Evolutionary conservation across 192 early-diverging fungal species (phyloP), one percentile per base, ranked within the genome.

Genomic region (Diversispora epigaea): DNA sequence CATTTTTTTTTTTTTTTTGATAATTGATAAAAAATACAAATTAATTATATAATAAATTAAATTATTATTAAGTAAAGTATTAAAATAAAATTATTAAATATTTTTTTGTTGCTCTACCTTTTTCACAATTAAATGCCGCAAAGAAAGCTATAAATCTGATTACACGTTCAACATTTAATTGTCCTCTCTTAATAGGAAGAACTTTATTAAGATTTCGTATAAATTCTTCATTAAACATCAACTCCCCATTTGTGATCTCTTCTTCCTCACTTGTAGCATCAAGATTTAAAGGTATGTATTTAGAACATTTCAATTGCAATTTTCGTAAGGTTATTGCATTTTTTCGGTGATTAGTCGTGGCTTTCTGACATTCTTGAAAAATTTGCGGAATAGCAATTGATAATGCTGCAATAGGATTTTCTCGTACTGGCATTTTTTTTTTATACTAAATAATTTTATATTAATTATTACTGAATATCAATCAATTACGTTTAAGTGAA

Each of bases 141-240:
- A 93, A 94, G 0, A 87, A 80, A 22, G 89, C 90, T 19, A 94
- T 83, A 70, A 94, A 92, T 69, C 88, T 86, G 70, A 94, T 81
- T 3, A 92, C 83, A 62, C 89, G 81, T 54, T 96, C 93, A 0
- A 88, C 92, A 46, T 84, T 81, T 1, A 87, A 79, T 76, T 93
- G 87, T 47, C 89, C 87, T 79, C 90, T 92, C 77, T 92, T 92
- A 46, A 93, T 81, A 21, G 86, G 86, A 10, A 96, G 79, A 6
- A 94, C 82, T 45, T 90, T 93, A 78, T 92, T 91, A 12, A 96
- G 80, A 78, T 93, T 94, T 68, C 89, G 85, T n/a, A 90, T 83
- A 76, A 93, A 87, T 78, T 93, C 92, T 41, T 88, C 78, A 68
- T 91, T 91, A 78, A 96, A 91, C 15, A 80, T 83, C n/a, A 77